Percentiles rank a stretch among this genome's conserved stretches.
Conservation (phyloP, 2,329 filamentous ascomycete species). For the Fusarium temperatum region DNA sequence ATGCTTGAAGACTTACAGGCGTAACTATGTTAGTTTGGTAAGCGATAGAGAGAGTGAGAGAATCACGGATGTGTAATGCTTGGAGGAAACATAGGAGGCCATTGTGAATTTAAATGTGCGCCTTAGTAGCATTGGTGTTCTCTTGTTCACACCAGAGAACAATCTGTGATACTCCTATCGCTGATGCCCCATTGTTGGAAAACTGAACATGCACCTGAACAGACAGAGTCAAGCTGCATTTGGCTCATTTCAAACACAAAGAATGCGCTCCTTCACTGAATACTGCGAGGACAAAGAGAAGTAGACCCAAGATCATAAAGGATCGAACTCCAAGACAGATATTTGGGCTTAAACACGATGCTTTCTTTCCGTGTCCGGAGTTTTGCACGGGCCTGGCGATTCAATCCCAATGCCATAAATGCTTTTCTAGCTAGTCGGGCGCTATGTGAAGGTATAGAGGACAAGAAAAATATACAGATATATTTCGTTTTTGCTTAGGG, state of each 20-base stretch:
- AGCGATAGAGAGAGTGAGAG: no score
- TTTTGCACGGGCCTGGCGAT: background rate
- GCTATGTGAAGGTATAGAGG: rapidly evolving
- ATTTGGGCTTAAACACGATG: background rate
- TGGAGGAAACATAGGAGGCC: background rate
- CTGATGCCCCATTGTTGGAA: background rate
- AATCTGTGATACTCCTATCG: background rate
- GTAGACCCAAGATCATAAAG: background rate
- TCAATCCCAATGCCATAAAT: background rate
- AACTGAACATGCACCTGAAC: background rate
- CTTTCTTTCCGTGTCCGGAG: background rate
- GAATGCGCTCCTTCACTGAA: background rate
- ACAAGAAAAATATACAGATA: background rate
- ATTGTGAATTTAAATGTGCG: background rate
- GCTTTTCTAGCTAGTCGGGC: background rate
- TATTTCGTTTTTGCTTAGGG: background rate
- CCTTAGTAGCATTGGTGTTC: background rate
- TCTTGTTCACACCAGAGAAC: background rate
- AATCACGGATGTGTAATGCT: rapidly evolving
- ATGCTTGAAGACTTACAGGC: background rate
- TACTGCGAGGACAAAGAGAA: background rate
- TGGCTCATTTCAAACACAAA: background rate
- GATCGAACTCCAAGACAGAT: background rate
- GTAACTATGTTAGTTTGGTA: no score
- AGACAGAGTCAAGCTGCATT: no score